Percentiles rank a stretch among this genome's conserved stretches.
phyloP scores from a whole-genome alignment of 441 rosid genomes.

The Pelargonium citronellum region DNA sequence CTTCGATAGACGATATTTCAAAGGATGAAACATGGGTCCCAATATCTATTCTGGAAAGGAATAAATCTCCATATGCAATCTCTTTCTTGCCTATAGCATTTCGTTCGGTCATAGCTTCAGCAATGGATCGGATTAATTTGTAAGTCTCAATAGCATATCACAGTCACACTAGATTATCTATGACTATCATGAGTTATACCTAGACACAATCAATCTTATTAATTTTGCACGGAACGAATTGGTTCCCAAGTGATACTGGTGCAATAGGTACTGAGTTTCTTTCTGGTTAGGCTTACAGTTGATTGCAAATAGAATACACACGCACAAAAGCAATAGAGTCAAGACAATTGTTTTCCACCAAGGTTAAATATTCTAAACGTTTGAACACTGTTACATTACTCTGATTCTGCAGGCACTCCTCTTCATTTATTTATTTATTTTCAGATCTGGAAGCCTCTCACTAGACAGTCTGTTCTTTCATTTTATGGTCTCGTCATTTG shows the following conservation, averaged over 20 bases:
- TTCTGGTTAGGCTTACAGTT: conserved; percentile 2
- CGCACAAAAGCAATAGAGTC: not conserved
- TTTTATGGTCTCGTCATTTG: conserved; percentile 11
- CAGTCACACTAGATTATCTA: conserved; percentile 6
- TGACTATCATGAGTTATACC: conserved; percentile 5
- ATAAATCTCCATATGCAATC: conserved; percentile 76
- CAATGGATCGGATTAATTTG: conserved; percentile 84
- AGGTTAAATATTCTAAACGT: not conserved
- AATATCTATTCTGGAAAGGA: conserved; percentile 85
- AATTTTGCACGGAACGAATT: not conserved
- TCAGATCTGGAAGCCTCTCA: not conserved
- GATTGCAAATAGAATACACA: not conserved
- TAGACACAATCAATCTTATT: not conserved
- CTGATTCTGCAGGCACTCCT: not conserved
- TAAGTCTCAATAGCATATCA: conserved; percentile 37
- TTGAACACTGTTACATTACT: not conserved
- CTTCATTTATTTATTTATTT: not conserved
- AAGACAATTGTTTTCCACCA: not conserved
- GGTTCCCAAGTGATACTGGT: not conserved
- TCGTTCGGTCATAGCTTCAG: conserved; percentile 60
- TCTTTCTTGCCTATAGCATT: conserved; percentile 86
- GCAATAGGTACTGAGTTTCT: not conserved
- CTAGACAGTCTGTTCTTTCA: conserved; percentile 1
- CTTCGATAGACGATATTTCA: conserved; percentile 59
- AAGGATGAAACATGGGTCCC: conserved; percentile 84